phyloP scores from a whole-genome alignment of 768 basidiomycete species.

The Suillus tomentosus region DNA sequence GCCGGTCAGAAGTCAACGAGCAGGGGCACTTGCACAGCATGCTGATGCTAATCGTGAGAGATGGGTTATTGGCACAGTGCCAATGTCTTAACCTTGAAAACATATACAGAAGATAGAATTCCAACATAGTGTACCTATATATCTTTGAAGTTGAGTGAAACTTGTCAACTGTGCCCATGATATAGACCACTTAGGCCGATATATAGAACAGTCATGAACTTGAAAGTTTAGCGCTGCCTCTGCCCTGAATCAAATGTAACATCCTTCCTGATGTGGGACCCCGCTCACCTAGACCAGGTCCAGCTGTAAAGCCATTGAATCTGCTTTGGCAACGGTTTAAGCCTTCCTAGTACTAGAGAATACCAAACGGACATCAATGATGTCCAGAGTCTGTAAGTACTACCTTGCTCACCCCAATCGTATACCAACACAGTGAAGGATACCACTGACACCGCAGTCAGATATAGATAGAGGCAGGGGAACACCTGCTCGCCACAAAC shows the following conservation, averaged over 20 bases:
- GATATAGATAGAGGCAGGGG: background rate
- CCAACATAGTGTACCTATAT: background rate
- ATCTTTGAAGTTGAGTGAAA: background rate
- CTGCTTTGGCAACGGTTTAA: background rate
- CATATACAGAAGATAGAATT: background rate
- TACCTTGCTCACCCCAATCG: background rate
- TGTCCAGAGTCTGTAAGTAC: background rate
- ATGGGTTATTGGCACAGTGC: background rate
- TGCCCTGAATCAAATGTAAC: background rate
- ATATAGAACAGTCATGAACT: background rate
- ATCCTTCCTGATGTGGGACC: background rate
- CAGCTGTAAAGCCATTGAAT: background rate
- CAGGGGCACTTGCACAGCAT: background rate
- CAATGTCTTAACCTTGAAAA: background rate
- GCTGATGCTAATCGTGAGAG: background rate
- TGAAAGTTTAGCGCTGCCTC: background rate
- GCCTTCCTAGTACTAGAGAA: background rate
- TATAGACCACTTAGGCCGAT: background rate
- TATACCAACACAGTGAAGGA: background rate
- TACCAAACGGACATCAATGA: background rate
- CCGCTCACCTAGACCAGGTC: background rate
- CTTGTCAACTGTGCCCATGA: background rate
- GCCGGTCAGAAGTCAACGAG: background rate
- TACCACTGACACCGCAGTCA: background rate
- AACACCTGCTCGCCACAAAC: background rate